These are phyloP conservation scores for Amaranthus cruentus DNA, from an alignment of 148 eudicot genomes.

Conservation along the genomic window DNA sequence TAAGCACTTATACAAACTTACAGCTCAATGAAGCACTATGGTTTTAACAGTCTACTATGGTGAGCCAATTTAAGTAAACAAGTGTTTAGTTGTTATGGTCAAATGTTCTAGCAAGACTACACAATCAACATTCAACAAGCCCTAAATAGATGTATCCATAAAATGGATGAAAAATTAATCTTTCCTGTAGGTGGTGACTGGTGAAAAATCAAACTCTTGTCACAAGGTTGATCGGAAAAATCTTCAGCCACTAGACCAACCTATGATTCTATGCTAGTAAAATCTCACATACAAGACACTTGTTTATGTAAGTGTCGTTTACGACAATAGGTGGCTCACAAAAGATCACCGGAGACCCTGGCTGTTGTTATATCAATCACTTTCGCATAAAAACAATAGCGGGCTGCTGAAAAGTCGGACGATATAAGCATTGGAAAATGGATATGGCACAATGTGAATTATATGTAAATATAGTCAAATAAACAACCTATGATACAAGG, in stretches of 20 bases:
- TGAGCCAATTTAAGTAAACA: neutral
- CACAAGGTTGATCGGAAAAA: too few species aligned
- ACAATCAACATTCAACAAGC: neutral
- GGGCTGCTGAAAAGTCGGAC: neutral
- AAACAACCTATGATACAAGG: neutral
- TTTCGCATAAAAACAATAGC: neutral
- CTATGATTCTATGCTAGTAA: too few species aligned
- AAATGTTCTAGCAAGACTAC: neutral
- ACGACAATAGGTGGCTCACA: too few species aligned
- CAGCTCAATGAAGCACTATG: neutral
- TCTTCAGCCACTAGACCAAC: too few species aligned
- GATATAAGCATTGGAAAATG: neutral
- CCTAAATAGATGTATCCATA: neutral
- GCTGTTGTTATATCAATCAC: too few species aligned
- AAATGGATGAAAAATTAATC: neutral
- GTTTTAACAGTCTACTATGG: constrained; percentile 4
- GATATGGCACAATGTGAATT: neutral
- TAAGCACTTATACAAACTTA: neutral
- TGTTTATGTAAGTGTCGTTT: too few species aligned
- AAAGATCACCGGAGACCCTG: too few species aligned
- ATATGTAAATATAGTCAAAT: neutral
- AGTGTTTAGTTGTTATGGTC: neutral
- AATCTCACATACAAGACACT: too few species aligned
- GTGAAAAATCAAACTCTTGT: too few species aligned
- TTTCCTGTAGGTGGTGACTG: neutral